Percentiles rank a stretch among this genome's conserved stretches.
These are phyloP conservation scores for Fusarium udum DNA, from an alignment of 2,329 filamentous ascomycete species.

Conservation along the genomic window DNA sequence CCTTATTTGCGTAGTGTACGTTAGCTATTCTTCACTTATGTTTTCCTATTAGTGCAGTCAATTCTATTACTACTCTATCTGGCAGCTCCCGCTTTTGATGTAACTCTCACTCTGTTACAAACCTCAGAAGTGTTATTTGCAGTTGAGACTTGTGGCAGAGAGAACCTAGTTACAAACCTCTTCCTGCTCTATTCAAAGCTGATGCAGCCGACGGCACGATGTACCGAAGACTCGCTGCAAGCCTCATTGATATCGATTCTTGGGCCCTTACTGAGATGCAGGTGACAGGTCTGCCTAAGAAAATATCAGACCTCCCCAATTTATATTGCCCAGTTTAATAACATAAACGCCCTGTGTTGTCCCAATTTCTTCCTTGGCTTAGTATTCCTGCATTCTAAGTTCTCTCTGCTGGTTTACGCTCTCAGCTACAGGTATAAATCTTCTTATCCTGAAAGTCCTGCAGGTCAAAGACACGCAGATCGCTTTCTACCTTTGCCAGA, in stretches of 20 bases:
- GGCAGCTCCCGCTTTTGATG: neutral
- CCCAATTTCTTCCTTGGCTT: neutral
- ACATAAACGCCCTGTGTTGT: fast-evolving
- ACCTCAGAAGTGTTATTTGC: too few relatives aligned
- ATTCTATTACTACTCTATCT: neutral
- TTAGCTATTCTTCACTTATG: neutral
- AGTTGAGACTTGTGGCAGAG: too few relatives aligned
- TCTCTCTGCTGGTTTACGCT: fast-evolving
- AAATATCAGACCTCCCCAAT: neutral
- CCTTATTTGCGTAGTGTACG: neutral
- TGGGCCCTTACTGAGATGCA: fast-evolving
- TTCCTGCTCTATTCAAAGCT: neutral
- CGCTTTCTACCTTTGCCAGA: neutral
- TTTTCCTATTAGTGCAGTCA: fast-evolving
- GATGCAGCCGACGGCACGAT: neutral
- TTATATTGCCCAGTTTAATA: fast-evolving
- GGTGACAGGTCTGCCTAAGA: neutral
- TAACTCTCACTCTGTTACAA: neutral
- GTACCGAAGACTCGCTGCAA: neutral
- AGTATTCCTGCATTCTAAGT: neutral
- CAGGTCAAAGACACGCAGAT: neutral
- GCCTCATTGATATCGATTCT: neutral
- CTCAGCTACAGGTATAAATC: fast-evolving
- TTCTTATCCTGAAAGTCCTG: neutral
- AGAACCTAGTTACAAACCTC: too few relatives aligned